Base-by-base conservation (phyloP, 495 filamentous ascomycete genomes). In the Talaromyces wortmannii region DNA sequence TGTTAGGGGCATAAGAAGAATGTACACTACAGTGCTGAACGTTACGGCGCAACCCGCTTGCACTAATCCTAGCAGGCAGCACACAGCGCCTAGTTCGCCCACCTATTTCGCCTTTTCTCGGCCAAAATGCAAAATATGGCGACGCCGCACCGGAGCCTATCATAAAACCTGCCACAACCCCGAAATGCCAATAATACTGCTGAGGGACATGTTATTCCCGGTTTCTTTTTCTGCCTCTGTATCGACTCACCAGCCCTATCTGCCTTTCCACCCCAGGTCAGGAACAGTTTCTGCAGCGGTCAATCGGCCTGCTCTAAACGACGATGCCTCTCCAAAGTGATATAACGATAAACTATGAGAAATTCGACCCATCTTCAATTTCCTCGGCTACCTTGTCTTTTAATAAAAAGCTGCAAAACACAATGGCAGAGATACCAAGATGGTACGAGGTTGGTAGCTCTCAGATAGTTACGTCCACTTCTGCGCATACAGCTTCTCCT, bases 381-480 rank as follows among this genome's bases (percentile, higher is more conserved):
- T 48, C 46, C 23, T 48, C 46, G 46, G 46, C 46, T n/a, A 48
- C 46, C 46, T 48, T 48, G 46, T 18, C 46, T 30, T 48, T 48
- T 48, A 48, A 48, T 48, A 15, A 48, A 48, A 48, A 30, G 46
- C 46, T 48, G 46, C 46, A 48, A 48, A 48, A 48, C 46, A 23
- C 46, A 48, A 48, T 48, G 46, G 46, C 46, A 30, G 18, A 48
- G 46, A 48, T 48, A 48, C 46, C 46, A 48, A 48, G 23, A 48
- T 48, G 46, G 46, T 48, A 48, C 46, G 46, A 48, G 46, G 46
- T 48, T 48, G 46, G 46, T 48, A 48, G 46, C 46, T 48, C 46
- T 48, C 46, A 48, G 18, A 48, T 30, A 17, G n/a, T 45, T 45
- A 45, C 44, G 44, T 45, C 44, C 44, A 45, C 46, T 48, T 30